These are phyloP conservation scores for Aspergillus bertholletiae DNA, from an alignment of 495 filamentous ascomycete genomes.

Conservation along the genomic window DNA sequence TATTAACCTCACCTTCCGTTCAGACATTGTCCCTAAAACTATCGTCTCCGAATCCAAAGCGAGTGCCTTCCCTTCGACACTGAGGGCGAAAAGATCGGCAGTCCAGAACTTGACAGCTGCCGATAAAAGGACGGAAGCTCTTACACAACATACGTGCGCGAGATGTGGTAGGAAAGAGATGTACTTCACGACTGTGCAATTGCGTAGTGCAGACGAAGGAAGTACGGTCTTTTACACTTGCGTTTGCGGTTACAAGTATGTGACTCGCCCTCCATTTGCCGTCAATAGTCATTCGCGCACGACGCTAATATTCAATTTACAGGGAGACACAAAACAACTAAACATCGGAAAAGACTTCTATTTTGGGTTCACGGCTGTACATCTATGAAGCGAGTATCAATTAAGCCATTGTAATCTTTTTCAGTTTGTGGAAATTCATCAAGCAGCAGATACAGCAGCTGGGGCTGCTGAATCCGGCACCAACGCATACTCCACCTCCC, in stretches of 20 bases:
- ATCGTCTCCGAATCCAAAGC: slow-evolving; percentile 81
- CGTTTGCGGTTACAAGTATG: slow-evolving; percentile 81
- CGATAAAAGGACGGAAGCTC: slow-evolving; percentile 73
- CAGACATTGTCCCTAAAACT: slow-evolving; percentile 77
- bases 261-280: slow-evolving; percentile 1
- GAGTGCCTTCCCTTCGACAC: slow-evolving; percentile 78
- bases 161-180: slow-evolving; percentile 81
- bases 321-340: slow-evolving; percentile 45
- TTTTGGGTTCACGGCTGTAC: slow-evolving; percentile 11
- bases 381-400: slow-evolving; percentile 20
- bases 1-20: background rate
- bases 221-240: slow-evolving; percentile 86
- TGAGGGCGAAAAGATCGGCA: slow-evolving; percentile 80
- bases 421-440: slow-evolving; percentile 20
- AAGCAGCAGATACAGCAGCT: slow-evolving; percentile 35
- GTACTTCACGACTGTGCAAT: slow-evolving; percentile 78
- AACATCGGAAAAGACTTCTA: slow-evolving; percentile 16
- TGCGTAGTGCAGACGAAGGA: slow-evolving; percentile 93
- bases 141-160: slow-evolving; percentile 67
- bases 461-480: slow-evolving; percentile 57
- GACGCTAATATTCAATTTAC: slow-evolving; percentile 17
- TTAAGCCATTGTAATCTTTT: slow-evolving; percentile 25
- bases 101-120: slow-evolving; percentile 78
- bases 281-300: slow-evolving; percentile 1
- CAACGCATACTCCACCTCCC: slow-evolving; percentile 85